phyloP scores from a whole-genome alignment of 164 flowering plant species.

The Berberis vulgaris region DNA sequence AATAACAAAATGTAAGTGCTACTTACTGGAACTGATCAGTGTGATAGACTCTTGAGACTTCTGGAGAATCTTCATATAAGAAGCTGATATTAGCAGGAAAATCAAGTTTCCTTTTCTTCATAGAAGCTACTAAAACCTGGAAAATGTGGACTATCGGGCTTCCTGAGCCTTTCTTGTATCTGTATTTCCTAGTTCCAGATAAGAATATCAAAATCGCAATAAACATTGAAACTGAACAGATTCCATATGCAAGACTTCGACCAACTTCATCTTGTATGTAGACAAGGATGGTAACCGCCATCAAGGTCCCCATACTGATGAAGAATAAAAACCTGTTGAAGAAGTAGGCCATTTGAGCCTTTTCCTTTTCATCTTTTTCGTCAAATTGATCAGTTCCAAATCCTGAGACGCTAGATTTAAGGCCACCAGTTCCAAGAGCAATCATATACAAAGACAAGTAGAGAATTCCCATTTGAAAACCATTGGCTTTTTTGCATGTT shows the following conservation, averaged over 20 bases:
- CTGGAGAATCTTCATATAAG: constrained; percentile 43
- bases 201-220: constrained; percentile 51
- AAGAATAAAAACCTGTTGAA: constrained; percentile 80
- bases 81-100: constrained; percentile 26
- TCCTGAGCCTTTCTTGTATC: constrained; percentile 60
- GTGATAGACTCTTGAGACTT: constrained; percentile 35
- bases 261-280: constrained; percentile 81
- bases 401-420: constrained; percentile 86
- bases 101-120: constrained; percentile 39
- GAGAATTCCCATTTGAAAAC: constrained; percentile 63
- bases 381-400: constrained; percentile 91
- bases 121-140: constrained; percentile 56
- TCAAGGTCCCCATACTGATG: constrained; percentile 59
- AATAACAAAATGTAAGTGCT: neutral
- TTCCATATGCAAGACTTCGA: constrained; percentile 73
- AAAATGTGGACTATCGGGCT: constrained; percentile 66
- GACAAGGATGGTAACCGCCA: constrained; percentile 80
- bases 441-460: constrained; percentile 60
- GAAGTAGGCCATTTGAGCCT: constrained; percentile 65
- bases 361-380: constrained; percentile 65
- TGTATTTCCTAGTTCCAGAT: constrained; percentile 50
- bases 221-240: constrained; percentile 53
- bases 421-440: constrained; percentile 85
- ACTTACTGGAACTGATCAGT: constrained; percentile 34
- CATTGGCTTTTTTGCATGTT: constrained; percentile 46